Evolutionary conservation across 2,329 filamentous ascomycete genomes (phyloP).

Genomic region (Gnomoniopsis sp.): DNA sequence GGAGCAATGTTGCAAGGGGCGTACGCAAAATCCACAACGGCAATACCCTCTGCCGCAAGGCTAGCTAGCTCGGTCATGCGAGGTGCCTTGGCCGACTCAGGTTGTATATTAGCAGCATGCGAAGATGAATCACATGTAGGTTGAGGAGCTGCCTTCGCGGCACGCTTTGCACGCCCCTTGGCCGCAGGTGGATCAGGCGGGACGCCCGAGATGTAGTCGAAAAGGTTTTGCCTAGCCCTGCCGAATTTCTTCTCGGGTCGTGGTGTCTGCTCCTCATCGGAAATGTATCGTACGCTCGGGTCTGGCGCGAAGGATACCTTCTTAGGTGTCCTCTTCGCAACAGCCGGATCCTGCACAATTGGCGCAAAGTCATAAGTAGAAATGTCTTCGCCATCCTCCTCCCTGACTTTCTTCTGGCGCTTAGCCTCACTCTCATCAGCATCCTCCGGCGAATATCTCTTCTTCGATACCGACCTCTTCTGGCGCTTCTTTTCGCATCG

Average conservation of each 20-base stretch:
- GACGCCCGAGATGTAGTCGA: constrained; percentile 22
- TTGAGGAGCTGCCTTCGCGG: neutral
- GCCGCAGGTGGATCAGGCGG: neutral
- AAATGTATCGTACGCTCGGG: neutral
- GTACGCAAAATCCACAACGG: neutral
- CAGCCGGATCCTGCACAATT: neutral
- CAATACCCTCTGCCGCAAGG: neutral
- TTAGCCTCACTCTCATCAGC: neutral
- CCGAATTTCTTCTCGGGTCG: neutral
- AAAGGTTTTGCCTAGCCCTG: constrained; percentile 21
- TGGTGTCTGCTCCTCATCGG: neutral
- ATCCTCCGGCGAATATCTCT: neutral
- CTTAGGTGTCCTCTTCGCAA: neutral
- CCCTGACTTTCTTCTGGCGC: neutral
- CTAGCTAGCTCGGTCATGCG: neutral
- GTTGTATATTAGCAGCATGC: neutral
- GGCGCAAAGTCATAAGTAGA: neutral
- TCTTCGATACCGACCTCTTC: neutral
- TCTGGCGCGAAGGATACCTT: neutral
- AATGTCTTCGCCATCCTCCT: neutral
- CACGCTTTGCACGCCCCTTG: neutral
- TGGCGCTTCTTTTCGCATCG: neutral
- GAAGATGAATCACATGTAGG: neutral
- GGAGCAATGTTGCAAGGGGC: neutral
- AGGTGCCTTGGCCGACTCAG: neutral